These are phyloP conservation scores for Prunus salicina DNA, from an alignment of 306 rosid species.

Conservation along the genomic window DNA sequence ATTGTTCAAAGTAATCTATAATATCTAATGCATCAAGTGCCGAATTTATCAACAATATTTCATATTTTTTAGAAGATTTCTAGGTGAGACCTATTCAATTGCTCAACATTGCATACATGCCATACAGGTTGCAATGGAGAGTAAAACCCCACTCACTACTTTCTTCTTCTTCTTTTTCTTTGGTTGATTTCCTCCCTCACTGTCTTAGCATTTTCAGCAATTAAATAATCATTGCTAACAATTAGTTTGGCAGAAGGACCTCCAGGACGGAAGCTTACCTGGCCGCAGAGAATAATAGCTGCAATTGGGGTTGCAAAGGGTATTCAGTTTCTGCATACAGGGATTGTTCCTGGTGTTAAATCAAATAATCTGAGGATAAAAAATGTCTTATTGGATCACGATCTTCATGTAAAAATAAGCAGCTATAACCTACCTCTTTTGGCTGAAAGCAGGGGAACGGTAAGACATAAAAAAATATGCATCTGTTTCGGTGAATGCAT, in stretches of 20 bases:
- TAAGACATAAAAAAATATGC: conserved; percentile 27
- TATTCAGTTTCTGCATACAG: conserved; percentile 90
- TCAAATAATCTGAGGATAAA: conserved; percentile 80
- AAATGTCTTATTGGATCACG: conserved; percentile 67
- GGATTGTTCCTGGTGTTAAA: conserved; percentile 83
- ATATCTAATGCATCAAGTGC: not conserved
- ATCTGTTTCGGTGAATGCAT: not conserved
- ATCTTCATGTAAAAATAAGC: conserved; percentile 74
- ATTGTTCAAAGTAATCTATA: not conserved
- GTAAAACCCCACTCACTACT: not conserved
- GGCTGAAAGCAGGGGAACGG: conserved; percentile 54
- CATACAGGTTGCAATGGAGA: not conserved
- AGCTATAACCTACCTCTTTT: conserved; percentile 64
- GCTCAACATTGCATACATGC: not conserved
- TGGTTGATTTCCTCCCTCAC: not conserved
- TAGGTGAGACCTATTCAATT: not conserved
- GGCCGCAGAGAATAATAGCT: conserved; percentile 83
- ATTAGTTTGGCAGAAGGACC: conserved; percentile 45
- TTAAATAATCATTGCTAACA: conserved; percentile 9
- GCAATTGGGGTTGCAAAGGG: conserved; percentile 86
- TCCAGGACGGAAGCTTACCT: conserved; percentile 54
- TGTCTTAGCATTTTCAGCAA: not conserved
- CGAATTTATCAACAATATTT: not conserved
- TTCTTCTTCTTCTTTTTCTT: not conserved
- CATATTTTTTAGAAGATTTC: not conserved